phyloP scores from a whole-genome alignment of 2,329 filamentous ascomycete genomes.

The Trichothecium roseum region DNA sequence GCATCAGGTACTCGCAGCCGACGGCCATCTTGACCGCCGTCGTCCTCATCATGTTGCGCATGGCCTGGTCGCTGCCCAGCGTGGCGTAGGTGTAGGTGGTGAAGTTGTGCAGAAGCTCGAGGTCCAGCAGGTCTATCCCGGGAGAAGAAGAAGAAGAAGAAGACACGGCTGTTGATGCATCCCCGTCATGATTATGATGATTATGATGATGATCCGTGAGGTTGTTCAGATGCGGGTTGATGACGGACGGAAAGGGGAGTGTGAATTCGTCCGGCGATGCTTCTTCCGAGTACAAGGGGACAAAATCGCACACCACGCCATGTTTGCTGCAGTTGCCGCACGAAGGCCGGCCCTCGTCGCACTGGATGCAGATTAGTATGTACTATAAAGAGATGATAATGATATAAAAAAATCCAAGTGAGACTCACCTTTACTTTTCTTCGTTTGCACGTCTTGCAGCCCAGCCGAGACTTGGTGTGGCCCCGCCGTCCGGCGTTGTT shows the following conservation, averaged over 20 bases:
- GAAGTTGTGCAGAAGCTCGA: slow-evolving; percentile 44
- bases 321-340: slow-evolving; percentile 30
- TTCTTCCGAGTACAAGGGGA: not conserved
- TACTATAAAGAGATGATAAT: not conserved
- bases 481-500: too few relatives aligned
- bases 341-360: slow-evolving; percentile 26
- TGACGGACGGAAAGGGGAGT: not conserved
- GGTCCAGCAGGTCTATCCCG: slow-evolving; percentile 31
- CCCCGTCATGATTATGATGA: not conserved
- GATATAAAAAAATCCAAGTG: not conserved
- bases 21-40: slow-evolving; percentile 37
- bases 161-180: not conserved
- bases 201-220: slow-evolving; percentile 3
- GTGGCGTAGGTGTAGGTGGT: slow-evolving; percentile 37
- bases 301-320: slow-evolving; percentile 26
- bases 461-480: too few relatives aligned
- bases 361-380: slow-evolving; percentile 13
- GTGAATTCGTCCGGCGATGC: not conserved
- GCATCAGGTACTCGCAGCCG: slow-evolving; percentile 34
- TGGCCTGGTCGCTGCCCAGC: slow-evolving; percentile 25
- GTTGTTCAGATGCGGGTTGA: slow-evolving; percentile 5
- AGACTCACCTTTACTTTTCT: slow-evolving; percentile 27
- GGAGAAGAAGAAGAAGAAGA: not conserved
- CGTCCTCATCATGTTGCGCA: slow-evolving; percentile 35
- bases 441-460: slow-evolving; percentile 25